A percentile compares a stretch with the other conserved stretches of the same genome.
phyloP scores from a whole-genome alignment of 305 asterid genomes.

The Salvia sclarea region DNA sequence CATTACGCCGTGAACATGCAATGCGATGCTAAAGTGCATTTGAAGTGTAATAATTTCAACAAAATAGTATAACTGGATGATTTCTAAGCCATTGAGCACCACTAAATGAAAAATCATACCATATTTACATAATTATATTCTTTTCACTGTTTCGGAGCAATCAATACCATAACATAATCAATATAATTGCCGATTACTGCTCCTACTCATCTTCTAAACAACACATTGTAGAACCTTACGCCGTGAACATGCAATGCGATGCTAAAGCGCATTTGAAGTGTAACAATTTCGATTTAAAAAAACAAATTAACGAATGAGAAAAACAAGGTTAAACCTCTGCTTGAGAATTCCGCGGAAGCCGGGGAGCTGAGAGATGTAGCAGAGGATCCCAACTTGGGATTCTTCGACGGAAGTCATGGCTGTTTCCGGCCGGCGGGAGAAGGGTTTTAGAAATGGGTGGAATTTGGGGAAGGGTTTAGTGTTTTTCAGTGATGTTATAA shows the following conservation, averaged over 20 bases:
- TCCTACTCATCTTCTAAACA: not conserved
- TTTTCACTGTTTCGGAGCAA: not conserved
- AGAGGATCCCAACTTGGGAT: constrained; percentile 78
- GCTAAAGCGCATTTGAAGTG: not conserved
- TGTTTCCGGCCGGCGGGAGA: constrained; percentile 22
- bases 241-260: constrained; percentile 1
- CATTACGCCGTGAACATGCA: not conserved
- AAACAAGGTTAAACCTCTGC: constrained; percentile 63
- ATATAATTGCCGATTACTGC: not conserved
- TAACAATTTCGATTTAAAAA: not conserved
- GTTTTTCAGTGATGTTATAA: not conserved
- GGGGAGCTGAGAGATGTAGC: constrained; percentile 75
- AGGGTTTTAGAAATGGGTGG: constrained; percentile 31
- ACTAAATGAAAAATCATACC: not conserved
- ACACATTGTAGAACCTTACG: not conserved
- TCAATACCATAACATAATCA: not conserved
- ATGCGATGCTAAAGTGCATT: not conserved
- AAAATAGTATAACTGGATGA: not conserved
- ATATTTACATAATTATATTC: not conserved
- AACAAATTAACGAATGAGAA: not conserved
- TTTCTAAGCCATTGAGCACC: not conserved
- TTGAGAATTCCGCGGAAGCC: constrained; percentile 92
- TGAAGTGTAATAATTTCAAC: not conserved
- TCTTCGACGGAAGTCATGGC: constrained; percentile 63
- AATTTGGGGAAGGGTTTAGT: constrained; percentile 35